A percentile compares a stretch with the other conserved stretches of the same genome.
Evolutionary conservation across 805 yeast genomes (phyloP).

Genomic region (Saturnispora mendoncae): DNA sequence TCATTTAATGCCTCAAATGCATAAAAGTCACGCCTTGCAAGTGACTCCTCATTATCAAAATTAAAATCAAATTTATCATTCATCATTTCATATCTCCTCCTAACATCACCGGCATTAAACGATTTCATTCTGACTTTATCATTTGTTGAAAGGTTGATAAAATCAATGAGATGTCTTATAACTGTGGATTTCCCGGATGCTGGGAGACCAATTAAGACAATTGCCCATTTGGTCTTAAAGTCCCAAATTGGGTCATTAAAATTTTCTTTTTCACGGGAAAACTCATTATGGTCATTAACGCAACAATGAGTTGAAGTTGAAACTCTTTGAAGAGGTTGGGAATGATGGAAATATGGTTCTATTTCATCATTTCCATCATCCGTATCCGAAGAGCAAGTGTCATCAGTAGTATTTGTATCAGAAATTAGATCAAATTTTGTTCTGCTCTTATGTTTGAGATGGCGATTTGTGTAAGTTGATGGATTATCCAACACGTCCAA

Average conservation of each 20-base stretch:
- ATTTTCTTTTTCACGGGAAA: not conserved
- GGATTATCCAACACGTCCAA: constrained; percentile 17
- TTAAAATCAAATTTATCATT: constrained; percentile 22
- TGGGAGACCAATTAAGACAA: constrained; percentile 68
- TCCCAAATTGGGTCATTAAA: constrained; percentile 9
- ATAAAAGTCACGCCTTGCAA: constrained; percentile 74
- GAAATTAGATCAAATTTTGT: constrained; percentile 6
- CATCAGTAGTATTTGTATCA: constrained; percentile 12
- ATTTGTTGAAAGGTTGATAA: constrained; percentile 14
- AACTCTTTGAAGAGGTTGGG: not conserved
- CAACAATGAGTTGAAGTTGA: not conserved
- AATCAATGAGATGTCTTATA: constrained; percentile 23
- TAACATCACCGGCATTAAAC: constrained; percentile 45
- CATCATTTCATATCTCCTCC: constrained; percentile 31
- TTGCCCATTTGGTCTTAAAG: constrained; percentile 23
- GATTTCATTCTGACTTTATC: constrained; percentile 22
- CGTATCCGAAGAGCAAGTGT: constrained; percentile 5
- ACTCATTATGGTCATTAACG: not conserved
- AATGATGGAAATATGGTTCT: constrained; percentile 6
- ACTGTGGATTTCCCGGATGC: constrained; percentile 81
- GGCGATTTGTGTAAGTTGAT: not conserved
- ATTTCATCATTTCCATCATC: not conserved
- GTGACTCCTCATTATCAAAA: constrained; percentile 33
- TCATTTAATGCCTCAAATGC: constrained; percentile 87
- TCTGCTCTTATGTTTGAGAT: constrained; percentile 1